phyloP scores from a whole-genome alignment of 2,329 filamentous ascomycete genomes.

The Oidium heveae region DNA sequence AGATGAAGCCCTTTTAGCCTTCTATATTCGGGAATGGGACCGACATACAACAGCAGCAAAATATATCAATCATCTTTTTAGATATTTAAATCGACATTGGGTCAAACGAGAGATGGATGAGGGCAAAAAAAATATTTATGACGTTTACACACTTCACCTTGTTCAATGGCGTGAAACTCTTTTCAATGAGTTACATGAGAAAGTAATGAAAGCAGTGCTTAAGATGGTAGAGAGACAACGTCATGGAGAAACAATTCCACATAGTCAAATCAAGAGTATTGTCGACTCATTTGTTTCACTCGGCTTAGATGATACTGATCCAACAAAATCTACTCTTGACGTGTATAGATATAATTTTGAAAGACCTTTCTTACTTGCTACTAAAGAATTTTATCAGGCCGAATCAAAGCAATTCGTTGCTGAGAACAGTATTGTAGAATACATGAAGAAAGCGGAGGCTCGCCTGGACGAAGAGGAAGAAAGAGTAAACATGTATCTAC shows the following conservation, averaged over 20 bases:
- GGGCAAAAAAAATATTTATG: constrained; percentile 93
- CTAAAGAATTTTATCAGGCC: constrained; percentile 61
- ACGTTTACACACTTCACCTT: constrained; percentile 89
- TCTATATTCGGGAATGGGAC: constrained; percentile 93
- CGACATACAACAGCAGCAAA: constrained; percentile 88
- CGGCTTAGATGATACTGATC: constrained; percentile 79
- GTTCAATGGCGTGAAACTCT: constrained; percentile 89
- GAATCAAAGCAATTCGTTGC: constrained; percentile 89
- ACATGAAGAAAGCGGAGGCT: constrained; percentile 97
- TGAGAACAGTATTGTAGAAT: constrained; percentile 93
- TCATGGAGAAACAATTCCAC: constrained; percentile 92
- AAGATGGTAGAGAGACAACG: constrained; percentile 93
- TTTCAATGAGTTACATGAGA: constrained; percentile 58
- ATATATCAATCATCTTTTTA: constrained; percentile 92
- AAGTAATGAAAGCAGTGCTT: constrained; percentile 86
- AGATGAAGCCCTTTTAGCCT: constrained; percentile 71
- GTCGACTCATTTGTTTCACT: constrained; percentile 92
- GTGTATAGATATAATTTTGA: constrained; percentile 89
- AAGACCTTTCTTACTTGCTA: constrained; percentile 68
- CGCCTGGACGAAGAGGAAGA: constrained; percentile 83
- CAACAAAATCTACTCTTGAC: constrained; percentile 79
- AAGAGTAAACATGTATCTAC: constrained; percentile 73
- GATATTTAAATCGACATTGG: constrained; percentile 94
- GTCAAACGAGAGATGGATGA: constrained; percentile 98
- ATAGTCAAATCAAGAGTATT: constrained; percentile 87